Conservation (phyloP, 2,329 filamentous ascomycete genomes). For the Fusarium hostae region DNA sequence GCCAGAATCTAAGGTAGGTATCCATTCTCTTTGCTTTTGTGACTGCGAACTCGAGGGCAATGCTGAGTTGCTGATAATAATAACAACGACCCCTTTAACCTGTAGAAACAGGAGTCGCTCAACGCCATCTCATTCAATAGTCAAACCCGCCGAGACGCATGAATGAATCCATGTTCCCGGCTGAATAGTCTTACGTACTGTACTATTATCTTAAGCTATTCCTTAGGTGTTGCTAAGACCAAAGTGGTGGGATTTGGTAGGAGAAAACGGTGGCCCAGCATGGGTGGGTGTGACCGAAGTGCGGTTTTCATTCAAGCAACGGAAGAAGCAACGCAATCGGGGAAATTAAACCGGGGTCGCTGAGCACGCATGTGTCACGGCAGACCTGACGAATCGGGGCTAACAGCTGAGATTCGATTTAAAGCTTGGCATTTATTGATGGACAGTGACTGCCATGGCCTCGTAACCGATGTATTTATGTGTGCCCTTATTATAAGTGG, state of each 20-base stretch:
- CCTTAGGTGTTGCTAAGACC: constrained; percentile 12
- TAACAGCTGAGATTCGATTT: constrained; percentile 28
- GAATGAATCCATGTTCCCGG: constrained; percentile 28
- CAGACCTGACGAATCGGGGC: constrained; percentile 28
- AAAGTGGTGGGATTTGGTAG: constrained; percentile 9
- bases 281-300: constrained; percentile 5
- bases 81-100: background rate
- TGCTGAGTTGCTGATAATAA: background rate
- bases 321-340: constrained; percentile 34
- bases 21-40: constrained; percentile 17
- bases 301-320: constrained; percentile 14
- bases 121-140: constrained; percentile 10
- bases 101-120: constrained; percentile 4
- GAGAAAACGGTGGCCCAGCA: constrained; percentile 29
- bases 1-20: background rate
- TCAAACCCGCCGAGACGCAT: constrained; percentile 5
- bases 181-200: constrained; percentile 3
- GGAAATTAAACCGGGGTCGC: constrained; percentile 32
- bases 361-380: constrained; percentile 16
- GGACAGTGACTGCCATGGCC: background rate
- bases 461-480: background rate
- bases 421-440: constrained; percentile 22
- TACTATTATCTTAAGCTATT: constrained; percentile 6
- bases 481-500: background rate
- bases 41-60: constrained; percentile 14